Percentiles rank a stretch among this genome's conserved stretches.
These are phyloP conservation scores for Phytophthora podocarpi DNA, from an alignment of 352 stramenopile genomes.

Conservation along the genomic window DNA sequence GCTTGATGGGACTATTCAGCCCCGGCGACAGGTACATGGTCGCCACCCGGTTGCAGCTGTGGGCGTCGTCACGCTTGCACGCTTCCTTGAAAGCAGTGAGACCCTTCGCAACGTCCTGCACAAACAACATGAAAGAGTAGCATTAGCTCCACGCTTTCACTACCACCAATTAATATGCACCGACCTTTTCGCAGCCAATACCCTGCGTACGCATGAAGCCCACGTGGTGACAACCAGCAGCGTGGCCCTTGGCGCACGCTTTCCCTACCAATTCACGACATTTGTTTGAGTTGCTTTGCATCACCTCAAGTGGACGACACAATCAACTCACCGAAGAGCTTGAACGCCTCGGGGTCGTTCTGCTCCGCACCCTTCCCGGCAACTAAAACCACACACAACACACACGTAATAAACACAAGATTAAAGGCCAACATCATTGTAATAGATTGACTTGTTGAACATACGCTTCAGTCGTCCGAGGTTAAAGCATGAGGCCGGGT, in stretches of 20 bases:
- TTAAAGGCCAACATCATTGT: not conserved
- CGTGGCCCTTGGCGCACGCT: constrained; percentile 71
- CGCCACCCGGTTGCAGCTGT: constrained; percentile 85
- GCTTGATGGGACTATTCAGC: constrained; percentile 41
- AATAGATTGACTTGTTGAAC: constrained; percentile 7
- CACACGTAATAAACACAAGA: not conserved
- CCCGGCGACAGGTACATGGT: constrained; percentile 68
- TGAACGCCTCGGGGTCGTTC: constrained; percentile 70
- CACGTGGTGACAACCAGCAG: constrained; percentile 85
- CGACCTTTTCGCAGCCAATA: constrained; percentile 73
- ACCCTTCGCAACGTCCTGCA: constrained; percentile 64
- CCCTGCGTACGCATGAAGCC: constrained; percentile 82
- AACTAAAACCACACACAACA: constrained; percentile 40
- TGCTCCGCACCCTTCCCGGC: constrained; percentile 75
- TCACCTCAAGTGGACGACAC: not conserved
- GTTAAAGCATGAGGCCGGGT: constrained; percentile 88
- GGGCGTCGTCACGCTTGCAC: constrained; percentile 74
- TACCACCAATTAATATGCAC: not conserved
- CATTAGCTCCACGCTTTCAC: constrained; percentile 1
- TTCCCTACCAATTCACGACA: constrained; percentile 56
- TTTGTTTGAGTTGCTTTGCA: not conserved
- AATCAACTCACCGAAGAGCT: constrained; percentile 66
- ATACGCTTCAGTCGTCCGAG: constrained; percentile 80
- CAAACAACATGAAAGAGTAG: not conserved
- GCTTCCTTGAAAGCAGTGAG: constrained; percentile 77